These are phyloP conservation scores for Lichina pygmaea DNA, from an alignment of 495 filamentous ascomycete species.

Conservation along the genomic window DNA sequence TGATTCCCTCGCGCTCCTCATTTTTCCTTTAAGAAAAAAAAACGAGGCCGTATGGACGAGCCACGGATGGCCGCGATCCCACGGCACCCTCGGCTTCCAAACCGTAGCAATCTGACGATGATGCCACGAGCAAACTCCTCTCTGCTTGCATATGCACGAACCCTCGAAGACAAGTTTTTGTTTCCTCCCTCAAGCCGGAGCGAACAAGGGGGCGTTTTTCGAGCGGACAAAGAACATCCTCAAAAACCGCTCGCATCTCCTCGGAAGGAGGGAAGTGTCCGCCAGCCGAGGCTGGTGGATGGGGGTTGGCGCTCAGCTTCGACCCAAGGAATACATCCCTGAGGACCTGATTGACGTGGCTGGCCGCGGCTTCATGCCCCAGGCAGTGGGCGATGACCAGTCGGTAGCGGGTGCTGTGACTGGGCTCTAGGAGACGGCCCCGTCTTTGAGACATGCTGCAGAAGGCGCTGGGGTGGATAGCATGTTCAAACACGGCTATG, in stretches of 20 bases:
- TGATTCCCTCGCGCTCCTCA: too few species aligned
- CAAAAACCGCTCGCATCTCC: slow-evolving; percentile 46
- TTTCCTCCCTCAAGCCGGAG: slow-evolving; percentile 31
- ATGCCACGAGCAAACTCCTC: slow-evolving; percentile 10
- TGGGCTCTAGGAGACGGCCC: slow-evolving; percentile 18
- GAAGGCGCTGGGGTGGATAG: slow-evolving; percentile 16
- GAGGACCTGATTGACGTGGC: slow-evolving; percentile 53
- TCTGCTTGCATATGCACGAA: slow-evolving; percentile 46
- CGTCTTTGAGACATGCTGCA: slow-evolving; percentile 10
- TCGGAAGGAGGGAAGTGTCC: slow-evolving; percentile 1
- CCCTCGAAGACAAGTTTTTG: slow-evolving; percentile 71
- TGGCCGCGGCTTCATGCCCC: slow-evolving; percentile 23
- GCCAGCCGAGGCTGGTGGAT: background rate
- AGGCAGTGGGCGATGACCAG: slow-evolving; percentile 13
- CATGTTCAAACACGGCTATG: slow-evolving; percentile 3
- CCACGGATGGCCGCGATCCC: too few species aligned
- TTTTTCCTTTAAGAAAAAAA: too few species aligned
- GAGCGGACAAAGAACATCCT: slow-evolving; percentile 64
- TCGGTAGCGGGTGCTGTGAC: slow-evolving; percentile 26
- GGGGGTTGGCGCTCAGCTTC: slow-evolving; percentile 39
- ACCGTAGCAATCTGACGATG: too few species aligned
- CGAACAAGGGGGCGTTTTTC: slow-evolving; percentile 25
- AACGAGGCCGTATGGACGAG: too few species aligned
- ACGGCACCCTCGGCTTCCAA: too few species aligned
- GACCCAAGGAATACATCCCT: slow-evolving; percentile 20